Base-by-base conservation (phyloP, 345 rosid genomes). In the Euphorbia pulcherrima region DNA sequence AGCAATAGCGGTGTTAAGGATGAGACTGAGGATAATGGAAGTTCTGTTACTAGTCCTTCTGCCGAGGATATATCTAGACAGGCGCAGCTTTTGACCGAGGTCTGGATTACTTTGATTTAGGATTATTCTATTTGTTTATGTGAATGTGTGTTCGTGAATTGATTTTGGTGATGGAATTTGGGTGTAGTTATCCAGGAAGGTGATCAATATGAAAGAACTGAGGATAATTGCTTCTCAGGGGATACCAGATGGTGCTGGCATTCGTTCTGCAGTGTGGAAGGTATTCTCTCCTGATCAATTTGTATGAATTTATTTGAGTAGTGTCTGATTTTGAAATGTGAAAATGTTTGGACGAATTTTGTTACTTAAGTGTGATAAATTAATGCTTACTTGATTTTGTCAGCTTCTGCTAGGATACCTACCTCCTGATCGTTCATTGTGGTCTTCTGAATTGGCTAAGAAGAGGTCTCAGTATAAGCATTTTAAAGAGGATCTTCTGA, bases 201-300 rank as follows among this genome's bases (percentile, higher is more conserved):
- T 86, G 71, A 76, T 93, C 37, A 90, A 90, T 78, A 72, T 89
- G 18, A 75, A 85, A 75, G 97, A 90, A 71, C 67, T 93, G 72
- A 86, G 96, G 82, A 90, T 82, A 75, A 83, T 85, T 60, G 89
- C 89, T 2, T 84, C 92, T 6, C 97, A 89, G 72, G 97, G 98
- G 60, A 47, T 89, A 76, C 94, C 97, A 23, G 97, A 93, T 73
- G 86, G 89, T 73, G 84, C 83, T 39, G 98, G 96, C 39, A 80
- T 87, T 72, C 96, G 97, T 62, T 86, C 98, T 12, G 72, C 85
- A 12, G 94, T 86, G 30, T 93, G 98, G 98, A 93, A 93, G 97
- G 98, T 92, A 13, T 18, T 17, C 3, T 44, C 7, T 1, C 2
- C 53, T 53, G 0, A 50, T 16, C 27, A 35, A 23, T 41, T 23